Conservation (phyloP, 208 protist genomes). For the Vickermania spadyakhi region DNA sequence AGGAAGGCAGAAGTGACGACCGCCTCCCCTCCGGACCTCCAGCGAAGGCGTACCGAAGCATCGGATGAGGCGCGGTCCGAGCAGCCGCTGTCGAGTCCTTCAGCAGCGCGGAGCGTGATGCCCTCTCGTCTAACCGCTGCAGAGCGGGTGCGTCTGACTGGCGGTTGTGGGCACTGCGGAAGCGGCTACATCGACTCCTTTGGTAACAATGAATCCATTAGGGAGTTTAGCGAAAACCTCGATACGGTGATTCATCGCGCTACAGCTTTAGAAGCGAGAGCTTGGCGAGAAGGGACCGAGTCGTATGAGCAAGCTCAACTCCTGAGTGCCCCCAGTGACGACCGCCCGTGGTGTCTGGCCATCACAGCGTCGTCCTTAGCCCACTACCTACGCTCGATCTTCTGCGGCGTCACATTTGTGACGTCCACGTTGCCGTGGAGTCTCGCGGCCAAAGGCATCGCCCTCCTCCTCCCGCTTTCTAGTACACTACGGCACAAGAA, state of each 20-base stretch:
- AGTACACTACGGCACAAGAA: background rate
- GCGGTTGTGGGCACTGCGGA: background rate
- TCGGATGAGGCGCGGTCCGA: constrained; percentile 3
- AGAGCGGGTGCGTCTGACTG: constrained; percentile 1
- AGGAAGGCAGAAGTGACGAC: too few relatives aligned
- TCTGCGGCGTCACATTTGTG: constrained; percentile 49
- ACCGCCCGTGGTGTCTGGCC: too few relatives aligned
- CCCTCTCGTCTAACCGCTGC: background rate
- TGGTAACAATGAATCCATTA: constrained; percentile 21
- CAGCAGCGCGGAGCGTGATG: background rate
- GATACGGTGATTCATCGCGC: constrained; percentile 3
- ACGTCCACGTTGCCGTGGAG: constrained; percentile 65
- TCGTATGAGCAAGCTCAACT: too few relatives aligned
- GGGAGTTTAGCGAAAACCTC: constrained; percentile 23
- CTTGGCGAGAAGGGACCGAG: too few relatives aligned
- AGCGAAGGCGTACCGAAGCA: too few relatives aligned
- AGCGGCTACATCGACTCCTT: background rate
- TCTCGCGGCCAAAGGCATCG: constrained; percentile 68
- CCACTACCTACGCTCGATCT: too few relatives aligned
- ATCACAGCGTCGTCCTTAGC: too few relatives aligned
- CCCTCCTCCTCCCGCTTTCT: constrained; percentile 19
- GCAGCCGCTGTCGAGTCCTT: too few relatives aligned
- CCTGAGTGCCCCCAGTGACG: too few relatives aligned
- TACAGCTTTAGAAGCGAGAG: constrained; percentile 5
- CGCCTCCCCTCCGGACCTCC: too few relatives aligned